These are phyloP conservation scores for Eucalyptus erythrocorys DNA, from an alignment of 345 rosid genomes.

Conservation along the genomic window DNA sequence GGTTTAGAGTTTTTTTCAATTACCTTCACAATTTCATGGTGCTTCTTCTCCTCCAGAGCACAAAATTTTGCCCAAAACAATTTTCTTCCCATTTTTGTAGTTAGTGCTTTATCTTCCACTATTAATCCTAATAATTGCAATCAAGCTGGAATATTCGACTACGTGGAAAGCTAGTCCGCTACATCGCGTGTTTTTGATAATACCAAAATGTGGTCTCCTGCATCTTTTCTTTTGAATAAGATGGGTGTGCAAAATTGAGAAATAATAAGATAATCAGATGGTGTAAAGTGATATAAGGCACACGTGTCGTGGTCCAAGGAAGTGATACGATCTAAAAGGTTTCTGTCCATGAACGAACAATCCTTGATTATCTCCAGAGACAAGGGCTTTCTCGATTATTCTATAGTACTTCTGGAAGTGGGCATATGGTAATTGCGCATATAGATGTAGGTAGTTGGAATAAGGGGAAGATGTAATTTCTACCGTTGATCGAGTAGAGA, in stretches of 20 bases:
- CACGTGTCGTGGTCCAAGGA: neutral
- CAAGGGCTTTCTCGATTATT: too few relatives aligned
- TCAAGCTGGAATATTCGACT: neutral
- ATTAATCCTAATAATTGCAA: neutral
- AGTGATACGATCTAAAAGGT: too few relatives aligned
- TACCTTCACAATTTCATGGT: neutral
- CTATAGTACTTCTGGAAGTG: too few relatives aligned
- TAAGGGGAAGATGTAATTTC: too few relatives aligned
- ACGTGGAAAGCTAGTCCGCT: neutral
- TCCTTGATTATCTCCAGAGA: too few relatives aligned
- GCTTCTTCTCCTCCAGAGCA: neutral
- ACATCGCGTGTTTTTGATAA: neutral
- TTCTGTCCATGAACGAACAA: too few relatives aligned
- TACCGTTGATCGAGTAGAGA: too few relatives aligned
- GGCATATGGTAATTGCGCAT: too few relatives aligned
- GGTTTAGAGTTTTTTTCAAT: neutral
- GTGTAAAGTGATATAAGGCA: neutral
- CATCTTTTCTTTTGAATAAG: neutral
- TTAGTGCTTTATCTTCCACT: neutral
- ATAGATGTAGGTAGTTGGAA: too few relatives aligned
- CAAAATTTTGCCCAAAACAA: neutral
- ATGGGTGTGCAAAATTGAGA: neutral
- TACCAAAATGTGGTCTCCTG: neutral
- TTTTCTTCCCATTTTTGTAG: neutral
- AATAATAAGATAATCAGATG: neutral